phyloP scores from a whole-genome alignment of 768 basidiomycete species.

The Favolaschia claudopus region DNA sequence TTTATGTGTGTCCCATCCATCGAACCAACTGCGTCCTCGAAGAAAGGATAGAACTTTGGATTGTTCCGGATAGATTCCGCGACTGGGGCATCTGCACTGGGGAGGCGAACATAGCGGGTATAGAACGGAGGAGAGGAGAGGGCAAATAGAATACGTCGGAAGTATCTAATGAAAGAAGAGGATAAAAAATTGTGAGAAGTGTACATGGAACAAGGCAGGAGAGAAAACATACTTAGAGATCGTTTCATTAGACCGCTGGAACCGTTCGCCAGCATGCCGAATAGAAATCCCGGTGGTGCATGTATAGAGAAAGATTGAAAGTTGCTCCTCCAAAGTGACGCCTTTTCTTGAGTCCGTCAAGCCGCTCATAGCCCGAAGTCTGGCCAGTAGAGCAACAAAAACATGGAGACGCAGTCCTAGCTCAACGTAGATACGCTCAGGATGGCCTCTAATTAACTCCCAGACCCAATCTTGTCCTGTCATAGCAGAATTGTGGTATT shows the following conservation, averaged over 20 bases:
- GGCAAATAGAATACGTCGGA: constrained; percentile 32
- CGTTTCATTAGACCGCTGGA: constrained; percentile 20
- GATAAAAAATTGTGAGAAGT: constrained; percentile 14
- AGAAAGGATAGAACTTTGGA: constrained; percentile 43
- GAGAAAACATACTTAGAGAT: constrained; percentile 25
- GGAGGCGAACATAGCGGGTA: constrained; percentile 28
- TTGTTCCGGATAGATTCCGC: constrained; percentile 34
- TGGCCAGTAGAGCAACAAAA: constrained; percentile 21
- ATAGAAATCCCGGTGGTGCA: constrained; percentile 30
- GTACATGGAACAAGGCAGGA: too few species aligned
- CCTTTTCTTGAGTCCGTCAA: neutral
- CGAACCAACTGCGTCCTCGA: constrained; percentile 36
- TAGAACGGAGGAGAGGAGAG: constrained; percentile 39
- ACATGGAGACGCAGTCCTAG: constrained; percentile 29
- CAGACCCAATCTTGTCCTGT: constrained; percentile 29
- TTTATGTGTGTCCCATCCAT: constrained; percentile 45
- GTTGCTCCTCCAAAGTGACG: constrained; percentile 31
- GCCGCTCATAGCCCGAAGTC: too few species aligned
- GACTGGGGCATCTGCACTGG: constrained; percentile 17
- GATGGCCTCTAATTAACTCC: constrained; percentile 32
- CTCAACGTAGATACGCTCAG: constrained; percentile 23
- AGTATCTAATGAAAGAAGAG: constrained; percentile 35
- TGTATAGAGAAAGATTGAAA: constrained; percentile 37
- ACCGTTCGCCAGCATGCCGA: constrained; percentile 28
- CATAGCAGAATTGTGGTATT: constrained; percentile 31